Percentiles rank a stretch among this genome's conserved stretches.
phyloP scores from a whole-genome alignment of 352 stramenopile genomes.

The Halophytophthora polymorphica region DNA sequence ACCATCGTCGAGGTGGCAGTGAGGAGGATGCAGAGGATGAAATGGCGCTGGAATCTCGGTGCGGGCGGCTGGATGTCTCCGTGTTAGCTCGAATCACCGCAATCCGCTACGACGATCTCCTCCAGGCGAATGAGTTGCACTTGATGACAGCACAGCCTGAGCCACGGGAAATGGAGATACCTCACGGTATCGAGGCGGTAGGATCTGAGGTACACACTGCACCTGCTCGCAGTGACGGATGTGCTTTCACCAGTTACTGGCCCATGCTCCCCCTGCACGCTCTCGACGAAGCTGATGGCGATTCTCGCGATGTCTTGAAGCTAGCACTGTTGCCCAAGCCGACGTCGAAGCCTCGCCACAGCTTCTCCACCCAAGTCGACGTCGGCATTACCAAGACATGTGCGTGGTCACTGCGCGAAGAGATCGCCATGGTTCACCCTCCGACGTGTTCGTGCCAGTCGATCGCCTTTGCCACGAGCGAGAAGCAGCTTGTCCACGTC shows the following conservation, averaged over 20 bases:
- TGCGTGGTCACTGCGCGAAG: conserved; percentile 30
- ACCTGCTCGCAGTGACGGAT: too few relatives aligned
- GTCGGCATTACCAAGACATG: neutral
- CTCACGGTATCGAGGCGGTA: too few relatives aligned
- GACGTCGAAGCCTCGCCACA: too few relatives aligned
- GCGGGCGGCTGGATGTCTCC: conserved; percentile 18
- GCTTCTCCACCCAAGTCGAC: too few relatives aligned
- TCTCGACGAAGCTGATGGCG: neutral
- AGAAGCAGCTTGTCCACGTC: conserved; percentile 16
- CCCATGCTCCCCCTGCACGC: conserved; percentile 1
- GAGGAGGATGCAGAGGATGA: conserved; percentile 17
- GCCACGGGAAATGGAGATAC: too few relatives aligned
- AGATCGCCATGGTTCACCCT: conserved; percentile 29
- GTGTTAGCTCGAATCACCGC: conserved; percentile 16
- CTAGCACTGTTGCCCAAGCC: too few relatives aligned
- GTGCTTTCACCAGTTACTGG: neutral
- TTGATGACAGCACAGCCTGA: neutral
- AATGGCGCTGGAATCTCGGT: conserved; percentile 24
- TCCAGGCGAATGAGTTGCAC: conserved; percentile 15
- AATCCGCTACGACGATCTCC: conserved; percentile 19
- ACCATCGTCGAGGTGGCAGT: conserved; percentile 4
- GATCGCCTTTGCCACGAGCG: conserved; percentile 6
- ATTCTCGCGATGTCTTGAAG: too few relatives aligned
- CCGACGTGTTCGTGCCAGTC: conserved; percentile 24
- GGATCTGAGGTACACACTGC: too few relatives aligned